Evolutionary conservation across 1,284 basidiomycete species (phyloP).

Genomic region (Cryptococcus sp.): DNA sequence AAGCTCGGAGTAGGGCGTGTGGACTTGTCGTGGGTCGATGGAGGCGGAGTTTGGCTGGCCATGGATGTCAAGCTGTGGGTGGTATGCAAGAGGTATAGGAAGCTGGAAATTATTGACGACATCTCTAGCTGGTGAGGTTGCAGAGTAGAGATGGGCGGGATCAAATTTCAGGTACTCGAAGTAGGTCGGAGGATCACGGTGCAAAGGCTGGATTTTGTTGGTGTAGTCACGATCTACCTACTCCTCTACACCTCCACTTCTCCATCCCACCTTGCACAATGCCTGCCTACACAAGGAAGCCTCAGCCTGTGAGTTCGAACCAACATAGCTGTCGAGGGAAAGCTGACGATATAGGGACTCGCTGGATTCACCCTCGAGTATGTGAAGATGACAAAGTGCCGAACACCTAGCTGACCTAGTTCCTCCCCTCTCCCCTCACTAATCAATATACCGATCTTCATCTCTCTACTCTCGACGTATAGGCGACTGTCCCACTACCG

Average conservation of each 20-base stretch:
- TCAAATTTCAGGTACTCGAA: no score
- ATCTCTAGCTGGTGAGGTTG: no score
- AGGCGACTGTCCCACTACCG: conserved; percentile 35
- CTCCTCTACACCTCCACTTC: not conserved
- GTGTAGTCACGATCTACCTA: not conserved
- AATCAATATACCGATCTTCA: not conserved
- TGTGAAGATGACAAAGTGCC: conserved; percentile 6
- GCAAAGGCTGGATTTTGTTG: no score
- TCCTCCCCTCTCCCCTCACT: not conserved
- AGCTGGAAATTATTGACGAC: no score
- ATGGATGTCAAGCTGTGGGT: no score
- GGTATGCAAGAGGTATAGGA: no score
- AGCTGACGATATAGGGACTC: conserved; percentile 20
- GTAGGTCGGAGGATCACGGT: no score
- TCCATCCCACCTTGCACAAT: conserved; percentile 4
- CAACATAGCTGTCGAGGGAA: not conserved
- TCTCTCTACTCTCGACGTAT: not conserved
- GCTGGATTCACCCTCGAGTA: conserved; percentile 33
- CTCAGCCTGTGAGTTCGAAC: conserved; percentile 14
- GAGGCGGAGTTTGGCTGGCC: no score
- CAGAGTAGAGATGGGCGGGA: not conserved
- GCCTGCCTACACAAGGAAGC: conserved; percentile 16
- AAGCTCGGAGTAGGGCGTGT: no score
- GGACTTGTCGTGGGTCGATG: no score
- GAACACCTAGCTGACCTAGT: not conserved